Conservation (phyloP, 768 basidiomycete species). For the Solioccasus polychromus region DNA sequence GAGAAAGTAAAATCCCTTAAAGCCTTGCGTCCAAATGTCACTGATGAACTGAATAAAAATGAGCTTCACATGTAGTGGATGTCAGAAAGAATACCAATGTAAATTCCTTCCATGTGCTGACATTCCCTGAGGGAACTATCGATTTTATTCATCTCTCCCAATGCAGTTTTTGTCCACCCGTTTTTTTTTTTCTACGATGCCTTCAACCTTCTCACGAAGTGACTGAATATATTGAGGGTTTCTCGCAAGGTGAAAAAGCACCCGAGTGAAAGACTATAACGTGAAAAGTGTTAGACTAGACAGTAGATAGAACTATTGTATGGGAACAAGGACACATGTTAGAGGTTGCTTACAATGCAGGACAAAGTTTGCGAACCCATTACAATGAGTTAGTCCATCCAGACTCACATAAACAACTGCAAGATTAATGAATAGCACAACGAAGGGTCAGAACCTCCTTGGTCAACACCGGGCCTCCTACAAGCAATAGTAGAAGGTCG, state of each 20-base stretch:
- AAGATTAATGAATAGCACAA: constrained; percentile 12
- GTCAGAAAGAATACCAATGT: constrained; percentile 20
- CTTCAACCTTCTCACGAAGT: neutral
- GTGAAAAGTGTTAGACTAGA: too few relatives aligned
- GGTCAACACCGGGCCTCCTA: too few relatives aligned
- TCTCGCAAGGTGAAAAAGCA: constrained; percentile 36
- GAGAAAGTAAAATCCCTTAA: constrained; percentile 34
- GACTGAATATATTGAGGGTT: constrained; percentile 27
- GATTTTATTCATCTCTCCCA: constrained; percentile 32
- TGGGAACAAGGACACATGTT: too few relatives aligned
- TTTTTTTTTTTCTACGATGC: constrained; percentile 8
- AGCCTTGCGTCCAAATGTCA: constrained; percentile 32
- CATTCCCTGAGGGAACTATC: constrained; percentile 42
- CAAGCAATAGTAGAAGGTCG: constrained; percentile 34
- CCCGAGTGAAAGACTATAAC: constrained; percentile 33
- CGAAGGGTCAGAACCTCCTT: too few relatives aligned
- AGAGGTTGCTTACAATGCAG: too few relatives aligned
- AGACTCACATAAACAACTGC: constrained; percentile 25
- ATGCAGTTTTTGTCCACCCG: constrained; percentile 24
- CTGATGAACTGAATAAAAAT: constrained; percentile 9
- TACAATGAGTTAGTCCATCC: too few relatives aligned
- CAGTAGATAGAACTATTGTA: too few relatives aligned
- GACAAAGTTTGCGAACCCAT: too few relatives aligned
- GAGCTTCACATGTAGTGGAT: neutral
- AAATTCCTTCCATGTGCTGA: constrained; percentile 28